phyloP scores from a whole-genome alignment of 805 yeast species.

The Starmerella floris region DNA sequence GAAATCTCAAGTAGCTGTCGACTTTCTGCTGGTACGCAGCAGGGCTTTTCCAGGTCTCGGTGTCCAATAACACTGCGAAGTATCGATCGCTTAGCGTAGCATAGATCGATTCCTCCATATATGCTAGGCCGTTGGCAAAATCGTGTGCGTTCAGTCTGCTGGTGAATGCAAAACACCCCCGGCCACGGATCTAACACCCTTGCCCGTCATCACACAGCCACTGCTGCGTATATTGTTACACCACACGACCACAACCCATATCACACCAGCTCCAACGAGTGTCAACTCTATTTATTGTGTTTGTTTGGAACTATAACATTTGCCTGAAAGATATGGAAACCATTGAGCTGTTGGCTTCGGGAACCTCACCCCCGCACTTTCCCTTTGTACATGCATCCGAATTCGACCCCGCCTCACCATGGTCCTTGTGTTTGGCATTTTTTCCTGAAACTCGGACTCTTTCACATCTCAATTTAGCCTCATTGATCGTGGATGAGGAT shows the following conservation, averaged over 20 bases:
- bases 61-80: not conserved
- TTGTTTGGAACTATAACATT: too few relatives aligned
- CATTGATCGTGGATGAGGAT: not conserved
- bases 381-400: slow-evolving; percentile 10
- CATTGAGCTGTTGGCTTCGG: slow-evolving; percentile 8
- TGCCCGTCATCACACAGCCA: too few relatives aligned
- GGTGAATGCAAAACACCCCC: too few relatives aligned
- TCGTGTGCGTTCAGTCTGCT: too few relatives aligned
- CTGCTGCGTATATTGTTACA: too few relatives aligned
- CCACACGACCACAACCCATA: too few relatives aligned
- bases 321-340: too few relatives aligned
- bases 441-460: slow-evolving; percentile 25
- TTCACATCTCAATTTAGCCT: not conserved
- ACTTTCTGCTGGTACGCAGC: not conserved
- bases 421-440: slow-evolving; percentile 22
- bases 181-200: too few relatives aligned
- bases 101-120: slow-evolving; percentile 4
- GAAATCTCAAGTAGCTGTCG: not conserved
- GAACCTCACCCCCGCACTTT: slow-evolving; percentile 7
- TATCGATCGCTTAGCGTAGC: slow-evolving; percentile 4
- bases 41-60: not conserved
- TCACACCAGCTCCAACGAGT: too few relatives aligned
- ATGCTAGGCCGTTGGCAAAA: too few relatives aligned
- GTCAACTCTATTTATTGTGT: too few relatives aligned
- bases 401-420: slow-evolving; percentile 22